Evolutionary conservation across 202 grass and related monocot genomes (phyloP), one percentile per base, ranked within the genome.

Genomic region (Hordeum pubiflorum): DNA sequence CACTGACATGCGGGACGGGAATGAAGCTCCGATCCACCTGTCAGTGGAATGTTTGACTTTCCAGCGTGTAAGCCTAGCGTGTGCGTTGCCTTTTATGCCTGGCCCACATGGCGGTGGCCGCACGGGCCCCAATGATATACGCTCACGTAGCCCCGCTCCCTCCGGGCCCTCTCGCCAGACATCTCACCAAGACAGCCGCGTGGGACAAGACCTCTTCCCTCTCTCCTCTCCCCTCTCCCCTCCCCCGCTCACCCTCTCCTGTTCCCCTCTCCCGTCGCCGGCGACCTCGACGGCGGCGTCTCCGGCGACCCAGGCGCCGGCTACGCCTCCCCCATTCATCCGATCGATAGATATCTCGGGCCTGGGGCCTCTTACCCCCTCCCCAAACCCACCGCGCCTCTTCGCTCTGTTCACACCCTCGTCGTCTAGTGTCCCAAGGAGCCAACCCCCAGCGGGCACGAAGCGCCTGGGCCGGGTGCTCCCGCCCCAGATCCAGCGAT

Each of bases 21-120:
- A 0, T 0, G 0, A 0, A 0, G 0, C 0, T 0, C 1, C 0
- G 0, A 0, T 39, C 27, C 3, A 58, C 58, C 0, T 10, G 76
- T 69, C 86, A 80, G 60, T 61, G 21, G 6, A 0, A 0, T 0
- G 3, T 0, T 6, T 1, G 1, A 0, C 1, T 2, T 0, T 0
- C 0, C 0, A 17, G 2, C 4, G 5, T 10, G 38, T 79, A n/a
- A 11, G 0, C 11, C 7, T 54, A 59, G 17, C 46, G 24, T 0
- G 18, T 2, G 3, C 24, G 21, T 15, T 4, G 22, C 31, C 7
- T 66, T 81, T 72, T 38, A n/a, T 9, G 36, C 3, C 0, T 58
- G 72, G n/a, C 78, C 87, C 77, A 0, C 77, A 0, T 6, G 71
- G 13, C 12, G 43, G 37, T 4, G 34, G 27, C 9, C 0, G 41